A percentile compares a stretch with the other conserved stretches of the same genome.
phyloP scores from a whole-genome alignment of 2,329 filamentous ascomycete species.

The Cladosporium austrohemisphaericum region DNA sequence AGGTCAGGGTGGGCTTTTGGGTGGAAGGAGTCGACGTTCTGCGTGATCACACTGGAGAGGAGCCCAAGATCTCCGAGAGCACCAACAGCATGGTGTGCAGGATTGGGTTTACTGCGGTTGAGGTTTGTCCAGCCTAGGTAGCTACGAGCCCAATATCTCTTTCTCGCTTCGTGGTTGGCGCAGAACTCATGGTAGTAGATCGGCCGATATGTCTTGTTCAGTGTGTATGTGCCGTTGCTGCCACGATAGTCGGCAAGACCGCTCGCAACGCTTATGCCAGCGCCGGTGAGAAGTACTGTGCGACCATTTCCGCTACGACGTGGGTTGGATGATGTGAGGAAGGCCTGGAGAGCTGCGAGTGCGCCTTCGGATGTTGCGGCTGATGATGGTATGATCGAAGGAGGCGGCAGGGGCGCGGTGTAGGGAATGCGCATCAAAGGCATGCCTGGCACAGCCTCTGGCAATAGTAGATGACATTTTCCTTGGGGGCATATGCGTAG shows the following conservation, averaged over 20 bases:
- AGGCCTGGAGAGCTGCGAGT: slow-evolving; percentile 70
- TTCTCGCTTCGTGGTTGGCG: slow-evolving; percentile 73
- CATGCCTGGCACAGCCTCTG: slow-evolving; percentile 9
- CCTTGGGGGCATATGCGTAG: background rate
- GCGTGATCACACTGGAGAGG: slow-evolving; percentile 76
- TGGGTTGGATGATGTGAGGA: slow-evolving; percentile 58
- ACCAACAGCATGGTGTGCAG: slow-evolving; percentile 71
- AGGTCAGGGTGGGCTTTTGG: slow-evolving; percentile 68
- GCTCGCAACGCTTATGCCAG: slow-evolving; percentile 88
- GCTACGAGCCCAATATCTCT: slow-evolving; percentile 92
- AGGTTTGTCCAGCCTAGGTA: slow-evolving; percentile 90
- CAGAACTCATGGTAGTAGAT: slow-evolving; percentile 93
- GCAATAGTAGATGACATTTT: background rate
- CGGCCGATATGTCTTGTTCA: slow-evolving; percentile 85
- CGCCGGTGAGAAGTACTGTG: slow-evolving; percentile 70
- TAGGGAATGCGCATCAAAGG: slow-evolving; percentile 79
- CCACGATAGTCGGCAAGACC: slow-evolving; percentile 92
- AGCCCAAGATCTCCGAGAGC: slow-evolving; percentile 69
- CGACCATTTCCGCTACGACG: slow-evolving; percentile 50
- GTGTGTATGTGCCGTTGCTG: slow-evolving; percentile 81
- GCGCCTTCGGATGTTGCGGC: slow-evolving; percentile 70
- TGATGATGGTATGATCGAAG: slow-evolving; percentile 68
- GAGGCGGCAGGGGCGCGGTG: slow-evolving; percentile 73
- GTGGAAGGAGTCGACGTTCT: slow-evolving; percentile 98
- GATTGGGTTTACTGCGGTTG: slow-evolving; percentile 73